These are phyloP conservation scores for Elsinoe arachidis DNA, from an alignment of 2,329 filamentous ascomycete genomes.

Conservation along the genomic window DNA sequence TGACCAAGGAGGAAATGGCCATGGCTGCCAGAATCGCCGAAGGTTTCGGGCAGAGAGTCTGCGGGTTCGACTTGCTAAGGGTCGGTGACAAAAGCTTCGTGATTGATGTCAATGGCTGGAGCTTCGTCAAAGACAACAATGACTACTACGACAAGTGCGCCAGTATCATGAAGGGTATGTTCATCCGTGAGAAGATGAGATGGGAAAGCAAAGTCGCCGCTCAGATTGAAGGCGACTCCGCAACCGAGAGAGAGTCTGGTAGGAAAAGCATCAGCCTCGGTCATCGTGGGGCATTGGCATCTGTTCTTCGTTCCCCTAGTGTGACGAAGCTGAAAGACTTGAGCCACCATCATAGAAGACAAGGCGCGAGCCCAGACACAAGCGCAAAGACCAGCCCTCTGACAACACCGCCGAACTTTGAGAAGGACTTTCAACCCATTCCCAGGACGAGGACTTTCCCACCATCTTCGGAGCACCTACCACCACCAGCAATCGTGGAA, in stretches of 20 bases:
- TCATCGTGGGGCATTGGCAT: conserved; percentile 44
- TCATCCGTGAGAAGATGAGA: conserved; percentile 67
- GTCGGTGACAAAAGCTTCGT: conserved; percentile 88
- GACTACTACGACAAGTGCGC: conserved; percentile 94
- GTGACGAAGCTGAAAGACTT: conserved; percentile 48
- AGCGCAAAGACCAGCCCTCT: conserved; percentile 33
- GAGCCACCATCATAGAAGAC: conserved; percentile 31
- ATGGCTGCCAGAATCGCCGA: conserved; percentile 86
- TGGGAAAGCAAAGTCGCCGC: conserved; percentile 36
- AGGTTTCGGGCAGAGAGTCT: conserved; percentile 89
- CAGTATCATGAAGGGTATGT: conserved; percentile 77
- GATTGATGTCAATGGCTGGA: conserved; percentile 99
- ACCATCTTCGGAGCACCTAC: conserved; percentile 21
- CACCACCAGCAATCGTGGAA: conserved; percentile 23
- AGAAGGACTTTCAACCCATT: conserved; percentile 23
- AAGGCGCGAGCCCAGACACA: conserved; percentile 39
- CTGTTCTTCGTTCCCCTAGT: conserved; percentile 56
- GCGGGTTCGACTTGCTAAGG: conserved; percentile 87
- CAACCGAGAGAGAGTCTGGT: conserved; percentile 18
- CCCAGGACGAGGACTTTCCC: conserved; percentile 17
- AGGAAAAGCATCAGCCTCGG: conserved; percentile 28
- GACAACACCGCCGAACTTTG: conserved; percentile 36
- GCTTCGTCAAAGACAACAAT: conserved; percentile 98
- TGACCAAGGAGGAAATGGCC: conserved; percentile 69
- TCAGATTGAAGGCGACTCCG: conserved; percentile 19